phyloP scores from a whole-genome alignment of 2,329 filamentous ascomycete species.

The Aspergillus melleus region DNA sequence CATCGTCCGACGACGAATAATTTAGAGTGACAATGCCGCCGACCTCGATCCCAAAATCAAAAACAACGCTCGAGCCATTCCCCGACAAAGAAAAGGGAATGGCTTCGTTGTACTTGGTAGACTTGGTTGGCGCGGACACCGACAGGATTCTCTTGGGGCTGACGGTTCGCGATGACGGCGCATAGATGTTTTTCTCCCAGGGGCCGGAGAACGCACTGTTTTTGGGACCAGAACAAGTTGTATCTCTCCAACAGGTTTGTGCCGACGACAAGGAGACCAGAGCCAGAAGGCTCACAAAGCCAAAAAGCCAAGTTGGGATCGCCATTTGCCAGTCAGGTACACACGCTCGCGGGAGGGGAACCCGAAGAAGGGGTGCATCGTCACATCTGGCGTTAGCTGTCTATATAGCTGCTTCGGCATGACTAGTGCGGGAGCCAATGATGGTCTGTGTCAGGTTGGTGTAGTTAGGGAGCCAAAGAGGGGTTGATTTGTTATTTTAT shows the following conservation, averaged over 20 bases:
- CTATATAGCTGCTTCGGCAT: background rate
- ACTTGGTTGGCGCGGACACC: slow-evolving; percentile 28
- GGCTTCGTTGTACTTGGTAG: slow-evolving; percentile 29
- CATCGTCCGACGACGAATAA: slow-evolving; percentile 45
- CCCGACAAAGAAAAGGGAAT: slow-evolving; percentile 33
- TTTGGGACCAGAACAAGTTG: slow-evolving; percentile 52
- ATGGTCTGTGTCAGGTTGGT: slow-evolving; percentile 3
- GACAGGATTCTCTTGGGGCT: slow-evolving; percentile 48
- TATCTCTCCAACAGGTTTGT: slow-evolving; percentile 55
- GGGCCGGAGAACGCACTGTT: slow-evolving; percentile 55
- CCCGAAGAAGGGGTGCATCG: background rate
- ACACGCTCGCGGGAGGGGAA: background rate
- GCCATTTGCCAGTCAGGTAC: slow-evolving; percentile 12
- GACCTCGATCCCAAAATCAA: slow-evolving; percentile 61
- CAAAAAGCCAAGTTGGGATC: slow-evolving; percentile 7
- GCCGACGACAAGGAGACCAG: slow-evolving; percentile 17
- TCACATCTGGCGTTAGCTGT: background rate
- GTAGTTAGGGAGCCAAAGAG: slow-evolving; percentile 6
- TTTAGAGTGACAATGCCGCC: slow-evolving; percentile 56
- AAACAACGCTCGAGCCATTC: slow-evolving; percentile 56
- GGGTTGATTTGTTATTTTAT: slow-evolving; percentile 1
- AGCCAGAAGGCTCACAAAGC: slow-evolving; percentile 16
- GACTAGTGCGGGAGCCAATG: background rate
- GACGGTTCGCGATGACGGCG: slow-evolving; percentile 54
- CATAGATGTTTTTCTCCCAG: slow-evolving; percentile 61